Base-by-base conservation (phyloP, 768 basidiomycete species). In the Phallus indusiatus region DNA sequence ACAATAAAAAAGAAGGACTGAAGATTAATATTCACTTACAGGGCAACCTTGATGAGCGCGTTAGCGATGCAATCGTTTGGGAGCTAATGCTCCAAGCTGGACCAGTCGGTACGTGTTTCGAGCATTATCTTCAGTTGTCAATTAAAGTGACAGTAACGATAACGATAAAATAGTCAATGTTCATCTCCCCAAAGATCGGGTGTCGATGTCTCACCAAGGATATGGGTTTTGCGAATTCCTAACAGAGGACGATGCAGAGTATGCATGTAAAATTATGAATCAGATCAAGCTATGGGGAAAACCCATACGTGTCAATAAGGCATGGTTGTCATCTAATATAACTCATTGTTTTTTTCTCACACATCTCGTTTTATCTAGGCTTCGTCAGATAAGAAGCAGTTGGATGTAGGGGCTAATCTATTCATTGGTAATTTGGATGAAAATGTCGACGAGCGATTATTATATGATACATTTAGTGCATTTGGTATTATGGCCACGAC, bases 201-300 rank as follows among this genome's bases (percentile, higher is more conserved):
- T 99, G 59, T 96, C 94, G 12, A 95, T 94, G 90, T 81, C 90
- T 1, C 96, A 98, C 70, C 96, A 99, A 74, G 96, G 96, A 51
- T 99, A 97, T 74, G 96, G 96, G 46, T 99, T 99, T 76, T 97
- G 95, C 81, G 96, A 99, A 78, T 98, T 99, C 73, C 76, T 95
- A 73, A 94, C 94, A 42, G 94, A 98, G 76, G 94, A 96, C 72
- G 96, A 98, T 75, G 94, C 96, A 62, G 96, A 99, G 74, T 99
- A 99, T 73, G 95, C 94, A 60, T 97, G 95, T 81, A 96, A 97
- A 80, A 97, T 98, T 66, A 97, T 98, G 95, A 99, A 99, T 71
- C 95, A 97, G 79, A 98, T 99, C 70, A 99, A 99, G 73, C 73
- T 99, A 55, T 99, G 90, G 83, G 96, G 96, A 22, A 98, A 98